These are phyloP conservation scores for Barnettozyma pratensis DNA, from an alignment of 805 yeast genomes.

Conservation along the genomic window DNA sequence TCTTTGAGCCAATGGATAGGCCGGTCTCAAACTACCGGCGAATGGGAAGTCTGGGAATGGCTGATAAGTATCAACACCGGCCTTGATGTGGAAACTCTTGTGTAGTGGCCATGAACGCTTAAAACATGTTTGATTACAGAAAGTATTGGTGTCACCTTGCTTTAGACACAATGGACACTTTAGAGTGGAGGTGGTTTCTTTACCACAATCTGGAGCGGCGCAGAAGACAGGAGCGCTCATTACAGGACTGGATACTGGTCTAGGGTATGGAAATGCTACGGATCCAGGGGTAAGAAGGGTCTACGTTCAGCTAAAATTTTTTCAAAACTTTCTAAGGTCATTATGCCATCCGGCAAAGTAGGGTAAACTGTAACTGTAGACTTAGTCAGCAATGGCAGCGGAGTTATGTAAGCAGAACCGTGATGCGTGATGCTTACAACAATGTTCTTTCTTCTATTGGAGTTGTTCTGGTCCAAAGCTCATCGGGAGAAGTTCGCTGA, in stretches of 20 bases:
- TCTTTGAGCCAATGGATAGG: conserved; percentile 74
- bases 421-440: no score
- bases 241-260: background rate
- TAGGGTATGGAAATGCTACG: no score
- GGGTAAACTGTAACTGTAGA: background rate
- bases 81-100: conserved; percentile 66
- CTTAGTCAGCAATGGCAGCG: background rate
- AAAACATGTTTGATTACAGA: conserved; percentile 85
- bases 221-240: conserved; percentile 35
- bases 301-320: no score
- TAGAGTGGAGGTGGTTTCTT: conserved; percentile 63
- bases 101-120: conserved; percentile 67
- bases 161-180: conserved; percentile 93
- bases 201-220: conserved; percentile 81
- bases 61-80: conserved; percentile 59
- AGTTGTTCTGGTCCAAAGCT: conserved; percentile 77
- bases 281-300: no score
- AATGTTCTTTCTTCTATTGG: background rate
- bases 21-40: conserved; percentile 71
- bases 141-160: conserved; percentile 51
- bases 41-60: conserved; percentile 81
- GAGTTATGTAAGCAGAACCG: background rate
- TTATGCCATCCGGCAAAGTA: no score
- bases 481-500: conserved; percentile 68
- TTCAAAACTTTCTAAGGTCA: no score